Evolutionary conservation across 345 rosid genomes (phyloP).

Genomic region (Stellera chamaejasme): DNA sequence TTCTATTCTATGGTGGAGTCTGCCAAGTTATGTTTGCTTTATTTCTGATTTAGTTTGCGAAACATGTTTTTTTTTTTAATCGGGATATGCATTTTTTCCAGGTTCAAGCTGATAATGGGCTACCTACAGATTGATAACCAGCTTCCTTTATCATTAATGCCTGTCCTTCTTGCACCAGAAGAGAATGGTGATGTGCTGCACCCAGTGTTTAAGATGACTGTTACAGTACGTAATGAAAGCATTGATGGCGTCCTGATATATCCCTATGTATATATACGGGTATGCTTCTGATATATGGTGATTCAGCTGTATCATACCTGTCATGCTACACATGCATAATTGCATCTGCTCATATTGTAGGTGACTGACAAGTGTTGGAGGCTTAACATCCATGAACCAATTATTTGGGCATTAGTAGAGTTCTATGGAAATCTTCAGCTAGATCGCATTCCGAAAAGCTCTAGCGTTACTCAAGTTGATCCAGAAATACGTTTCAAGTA

Average conservation of each 20-base stretch:
- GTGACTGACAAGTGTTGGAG: slow-evolving; percentile 85
- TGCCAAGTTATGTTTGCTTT: too few relatives aligned
- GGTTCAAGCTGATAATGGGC: slow-evolving; percentile 92
- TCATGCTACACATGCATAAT: slow-evolving; percentile 10
- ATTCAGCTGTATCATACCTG: slow-evolving; percentile 7
- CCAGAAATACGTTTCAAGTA: slow-evolving; percentile 93
- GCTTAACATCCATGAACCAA: slow-evolving; percentile 89
- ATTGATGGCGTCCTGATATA: slow-evolving; percentile 70
- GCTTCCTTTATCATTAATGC: slow-evolving; percentile 91
- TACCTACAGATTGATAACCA: slow-evolving; percentile 89
- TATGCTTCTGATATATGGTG: slow-evolving; percentile 23
- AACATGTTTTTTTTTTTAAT: too few relatives aligned
- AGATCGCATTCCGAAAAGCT: slow-evolving; percentile 63
- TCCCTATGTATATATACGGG: slow-evolving; percentile 88
- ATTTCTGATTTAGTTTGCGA: too few relatives aligned
- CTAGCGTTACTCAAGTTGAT: slow-evolving; percentile 74
- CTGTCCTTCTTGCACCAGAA: slow-evolving; percentile 87
- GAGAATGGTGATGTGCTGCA: slow-evolving; percentile 56
- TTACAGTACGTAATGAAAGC: slow-evolving; percentile 70
- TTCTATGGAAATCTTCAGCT: slow-evolving; percentile 78
- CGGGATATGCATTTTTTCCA: slow-evolving; percentile 22
- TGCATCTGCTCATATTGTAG: slow-evolving; percentile 27
- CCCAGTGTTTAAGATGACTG: slow-evolving; percentile 90
- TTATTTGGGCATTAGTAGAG: slow-evolving; percentile 85
- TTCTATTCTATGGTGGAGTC: too few relatives aligned